Evolutionary conservation across 23 red algal genomes (phyloP).

Genomic region (Cyanidium caldarium): DNA sequence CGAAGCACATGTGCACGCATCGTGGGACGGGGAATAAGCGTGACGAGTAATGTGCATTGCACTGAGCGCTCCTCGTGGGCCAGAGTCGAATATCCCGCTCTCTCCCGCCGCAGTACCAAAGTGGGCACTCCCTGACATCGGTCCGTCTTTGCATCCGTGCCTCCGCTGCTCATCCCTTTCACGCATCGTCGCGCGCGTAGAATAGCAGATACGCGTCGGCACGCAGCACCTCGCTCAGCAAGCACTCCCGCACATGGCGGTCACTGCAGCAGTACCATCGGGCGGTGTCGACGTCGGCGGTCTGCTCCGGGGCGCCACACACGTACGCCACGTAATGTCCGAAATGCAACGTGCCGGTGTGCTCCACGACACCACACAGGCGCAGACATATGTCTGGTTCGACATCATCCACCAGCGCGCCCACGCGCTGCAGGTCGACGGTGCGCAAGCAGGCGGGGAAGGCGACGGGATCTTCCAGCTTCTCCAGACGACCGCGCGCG

Average conservation of each 20-base stretch:
- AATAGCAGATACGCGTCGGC: slow-evolving; percentile 6
- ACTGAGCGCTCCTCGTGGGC: too few species aligned
- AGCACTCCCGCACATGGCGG: not conserved
- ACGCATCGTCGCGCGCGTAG: not conserved
- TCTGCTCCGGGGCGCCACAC: not conserved
- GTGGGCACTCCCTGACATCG: too few species aligned
- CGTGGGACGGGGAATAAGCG: too few species aligned
- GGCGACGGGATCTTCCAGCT: not conserved
- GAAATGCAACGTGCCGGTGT: not conserved
- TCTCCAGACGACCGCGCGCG: not conserved
- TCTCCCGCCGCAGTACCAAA: too few species aligned
- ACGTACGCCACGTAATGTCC: slow-evolving; percentile 1
- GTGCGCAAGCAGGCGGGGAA: not conserved
- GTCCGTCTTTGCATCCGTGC: too few species aligned
- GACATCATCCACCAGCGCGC: not conserved
- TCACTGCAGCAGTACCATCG: not conserved
- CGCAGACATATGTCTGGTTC: not conserved
- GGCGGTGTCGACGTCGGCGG: too few species aligned
- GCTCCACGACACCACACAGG: slow-evolving; percentile 1
- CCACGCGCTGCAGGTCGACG: not conserved
- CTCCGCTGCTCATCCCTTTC: not conserved
- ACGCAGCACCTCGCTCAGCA: not conserved
- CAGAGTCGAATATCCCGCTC: too few species aligned
- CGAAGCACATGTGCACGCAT: too few species aligned
- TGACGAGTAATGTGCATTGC: too few species aligned